Base-by-base conservation (phyloP, 805 yeast species). In the Tetrapisispora nanseiensis region DNA sequence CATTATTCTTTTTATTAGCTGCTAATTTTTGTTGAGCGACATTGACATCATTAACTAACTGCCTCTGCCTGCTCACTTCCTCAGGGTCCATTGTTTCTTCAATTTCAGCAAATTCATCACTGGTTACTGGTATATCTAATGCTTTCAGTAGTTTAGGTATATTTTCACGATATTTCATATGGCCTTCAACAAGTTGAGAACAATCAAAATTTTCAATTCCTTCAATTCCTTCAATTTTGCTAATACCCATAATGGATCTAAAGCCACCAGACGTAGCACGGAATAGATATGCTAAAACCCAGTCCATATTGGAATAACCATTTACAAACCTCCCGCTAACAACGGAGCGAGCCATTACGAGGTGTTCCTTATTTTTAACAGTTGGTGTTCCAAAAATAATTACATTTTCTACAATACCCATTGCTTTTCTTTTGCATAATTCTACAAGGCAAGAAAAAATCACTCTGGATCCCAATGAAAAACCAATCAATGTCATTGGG, bases 191-290 rank as follows among this genome's bases (percentile, higher is more conserved):
- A 41, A 71, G 54, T 16, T 80, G 86, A 0, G 97, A 84, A 55
- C 95, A 86, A 56, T 92, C 94, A 48, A 82, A 72, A 61, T 90
- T 90, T 49, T 87, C 95, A 24, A 92, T 69, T 0, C 81, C 84
- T 20, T 74, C 70, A 18, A 76, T 65, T 37, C 63, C 68, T 41
- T 76, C 80, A 29, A 90, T 73, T 4, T 89, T 81, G 0, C 95
- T 80, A 23, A 92, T 69, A 0, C 98, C 98, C 5, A 90, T 87
- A 34, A 92, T 92, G n/a, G 86, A 74, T 54, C 83, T 81, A 35
- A 92, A 69, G 0, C 97, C 97, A 45, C 97, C 97, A 45, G 92
- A 78, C 0, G 97, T 87, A 1, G 97, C 98, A 50, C 98, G 72
- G 66, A 90, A 92, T 24, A 92, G 65, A 62, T 92, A 92, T 0